Percentiles rank a stretch among this genome's conserved stretches.
These are phyloP conservation scores for Paracamarosporium sp. DNA, from an alignment of 2,329 filamentous ascomycete genomes.

Conservation along the genomic window DNA sequence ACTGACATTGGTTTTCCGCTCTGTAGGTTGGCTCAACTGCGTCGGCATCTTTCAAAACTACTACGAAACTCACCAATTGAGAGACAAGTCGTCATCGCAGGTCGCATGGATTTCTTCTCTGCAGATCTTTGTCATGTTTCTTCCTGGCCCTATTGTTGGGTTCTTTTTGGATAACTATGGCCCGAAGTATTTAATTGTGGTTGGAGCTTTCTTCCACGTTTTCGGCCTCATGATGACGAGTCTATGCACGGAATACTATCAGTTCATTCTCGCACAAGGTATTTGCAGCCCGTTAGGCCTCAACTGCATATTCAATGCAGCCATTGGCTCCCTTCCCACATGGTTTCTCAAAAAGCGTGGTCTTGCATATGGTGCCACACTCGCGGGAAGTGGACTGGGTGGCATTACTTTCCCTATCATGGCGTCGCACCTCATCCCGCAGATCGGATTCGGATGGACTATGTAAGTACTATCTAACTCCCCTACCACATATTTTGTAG, in stretches of 20 bases:
- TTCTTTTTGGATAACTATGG: constrained; percentile 69
- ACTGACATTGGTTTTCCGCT: too few species aligned
- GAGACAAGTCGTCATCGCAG: constrained; percentile 44
- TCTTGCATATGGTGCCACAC: constrained; percentile 57
- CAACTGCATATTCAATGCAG: constrained; percentile 63
- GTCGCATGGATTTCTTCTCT: constrained; percentile 56
- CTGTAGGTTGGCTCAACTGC: constrained; percentile 49
- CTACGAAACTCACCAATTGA: constrained; percentile 52
- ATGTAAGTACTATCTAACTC: constrained; percentile 37
- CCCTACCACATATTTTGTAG: too few species aligned
- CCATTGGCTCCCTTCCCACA: constrained; percentile 50
- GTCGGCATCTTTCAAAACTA: constrained; percentile 57
- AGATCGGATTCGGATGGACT: constrained; percentile 65
- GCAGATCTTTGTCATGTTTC: constrained; percentile 55
- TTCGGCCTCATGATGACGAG: constrained; percentile 70
- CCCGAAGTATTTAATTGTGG: constrained; percentile 61
- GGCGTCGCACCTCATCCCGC: constrained; percentile 60
- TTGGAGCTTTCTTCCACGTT: constrained; percentile 63
- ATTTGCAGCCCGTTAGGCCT: constrained; percentile 58
- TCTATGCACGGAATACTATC: constrained; percentile 62
- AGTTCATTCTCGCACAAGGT: constrained; percentile 62
- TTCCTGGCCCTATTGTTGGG: constrained; percentile 66
- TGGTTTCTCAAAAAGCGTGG: constrained; percentile 60
- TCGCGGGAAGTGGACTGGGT: constrained; percentile 58
- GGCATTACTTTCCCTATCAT: constrained; percentile 69